These are phyloP conservation scores for Leccinum fallax DNA, from an alignment of 1,284 basidiomycete species.

Conservation along the genomic window DNA sequence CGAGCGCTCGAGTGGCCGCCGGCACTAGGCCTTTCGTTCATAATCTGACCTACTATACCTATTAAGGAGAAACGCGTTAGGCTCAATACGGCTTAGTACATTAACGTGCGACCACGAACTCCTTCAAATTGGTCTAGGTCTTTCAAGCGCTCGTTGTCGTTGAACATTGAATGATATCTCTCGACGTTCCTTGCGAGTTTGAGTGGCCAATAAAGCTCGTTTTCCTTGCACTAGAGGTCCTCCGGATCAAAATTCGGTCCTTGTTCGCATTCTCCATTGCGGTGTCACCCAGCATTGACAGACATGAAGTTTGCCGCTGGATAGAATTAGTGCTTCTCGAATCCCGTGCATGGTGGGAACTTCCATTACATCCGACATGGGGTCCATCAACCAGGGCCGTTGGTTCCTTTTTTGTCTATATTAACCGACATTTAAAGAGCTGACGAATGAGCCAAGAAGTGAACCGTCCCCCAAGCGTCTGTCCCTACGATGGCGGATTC, in stretches of 20 bases:
- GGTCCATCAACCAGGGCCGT: constrained; percentile 9
- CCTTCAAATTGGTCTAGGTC: neutral
- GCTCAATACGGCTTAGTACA: neutral
- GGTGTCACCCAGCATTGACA: neutral
- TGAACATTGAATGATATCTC: neutral
- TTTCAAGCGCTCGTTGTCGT: neutral
- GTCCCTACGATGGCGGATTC: constrained; percentile 14
- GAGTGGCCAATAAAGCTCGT: neutral
- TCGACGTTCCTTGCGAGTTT: neutral
- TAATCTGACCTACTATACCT: neutral
- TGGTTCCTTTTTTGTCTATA: constrained; percentile 7
- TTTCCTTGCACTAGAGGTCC: neutral
- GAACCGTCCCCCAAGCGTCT: neutral
- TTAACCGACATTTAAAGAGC: constrained; percentile 7
- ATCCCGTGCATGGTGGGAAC: constrained; percentile 7
- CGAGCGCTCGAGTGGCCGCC: neutral
- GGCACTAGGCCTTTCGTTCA: neutral
- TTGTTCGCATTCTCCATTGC: neutral
- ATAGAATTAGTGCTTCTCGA: neutral
- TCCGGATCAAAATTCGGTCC: neutral
- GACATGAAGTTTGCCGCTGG: neutral
- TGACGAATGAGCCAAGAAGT: neutral
- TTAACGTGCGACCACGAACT: neutral
- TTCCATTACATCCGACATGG: constrained; percentile 11
- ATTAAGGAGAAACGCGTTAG: neutral